Conservation (phyloP, 129 eudicot genomes). For the Lactuca sativa region DNA sequence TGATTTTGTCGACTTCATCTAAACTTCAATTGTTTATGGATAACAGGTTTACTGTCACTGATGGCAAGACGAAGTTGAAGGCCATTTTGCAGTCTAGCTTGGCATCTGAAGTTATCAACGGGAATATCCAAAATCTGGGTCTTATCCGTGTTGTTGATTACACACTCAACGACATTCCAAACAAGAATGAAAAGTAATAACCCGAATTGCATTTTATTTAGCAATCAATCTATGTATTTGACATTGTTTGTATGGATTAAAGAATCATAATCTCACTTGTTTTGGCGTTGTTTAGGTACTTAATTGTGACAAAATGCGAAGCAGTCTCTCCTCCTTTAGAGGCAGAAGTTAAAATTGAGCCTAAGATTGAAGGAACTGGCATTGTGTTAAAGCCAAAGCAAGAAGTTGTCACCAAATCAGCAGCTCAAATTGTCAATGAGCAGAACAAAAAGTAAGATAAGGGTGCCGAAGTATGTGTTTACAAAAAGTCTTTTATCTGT, state of each 20-base stretch:
- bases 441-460: conserved; percentile 76
- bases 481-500: neutral
- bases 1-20: neutral
- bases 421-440: conserved; percentile 85
- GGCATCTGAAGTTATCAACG: conserved; percentile 64
- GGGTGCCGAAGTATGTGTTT: neutral
- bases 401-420: conserved; percentile 73
- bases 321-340: conserved; percentile 82
- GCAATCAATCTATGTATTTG: neutral
- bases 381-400: conserved; percentile 49
- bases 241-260: neutral
- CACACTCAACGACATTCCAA: conserved; percentile 87
- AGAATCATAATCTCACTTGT: neutral
- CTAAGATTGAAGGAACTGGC: conserved; percentile 41
- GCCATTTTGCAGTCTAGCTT: conserved; percentile 67
- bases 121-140: conserved; percentile 79
- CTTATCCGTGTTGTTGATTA: conserved; percentile 75
- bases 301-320: conserved; percentile 81
- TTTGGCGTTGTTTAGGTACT: conserved; percentile 49
- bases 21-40: conserved; percentile 8
- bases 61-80: conserved; percentile 83
- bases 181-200: conserved; percentile 72
- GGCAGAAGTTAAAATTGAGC: conserved; percentile 40
- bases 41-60: conserved; percentile 74
- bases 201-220: neutral